Conservation (phyloP, 139 green algal species). For the Chlorella sp. region DNA sequence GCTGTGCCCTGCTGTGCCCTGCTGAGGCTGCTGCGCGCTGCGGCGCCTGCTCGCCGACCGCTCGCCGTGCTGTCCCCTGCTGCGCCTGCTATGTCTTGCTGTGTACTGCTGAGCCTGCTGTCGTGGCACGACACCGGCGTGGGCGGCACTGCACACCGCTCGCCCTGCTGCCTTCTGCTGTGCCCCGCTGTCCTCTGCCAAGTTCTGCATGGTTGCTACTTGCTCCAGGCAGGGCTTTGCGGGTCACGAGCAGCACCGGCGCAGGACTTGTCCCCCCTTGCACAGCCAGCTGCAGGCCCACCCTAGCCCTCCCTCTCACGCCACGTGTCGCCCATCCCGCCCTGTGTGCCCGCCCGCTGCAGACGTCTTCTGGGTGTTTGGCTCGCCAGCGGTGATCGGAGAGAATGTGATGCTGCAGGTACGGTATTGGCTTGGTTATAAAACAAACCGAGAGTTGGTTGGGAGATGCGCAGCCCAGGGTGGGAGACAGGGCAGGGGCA, state of each 20-base stretch:
- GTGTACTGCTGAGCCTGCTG: no score
- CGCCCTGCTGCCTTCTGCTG: not conserved
- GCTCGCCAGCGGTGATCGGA: slow-evolving; percentile 52
- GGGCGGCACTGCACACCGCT: no score
- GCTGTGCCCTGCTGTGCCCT: not conserved
- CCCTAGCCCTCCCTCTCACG: not conserved
- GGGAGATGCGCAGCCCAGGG: no score
- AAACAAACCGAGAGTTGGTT: no score
- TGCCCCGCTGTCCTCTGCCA: not conserved
- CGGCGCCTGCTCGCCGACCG: not conserved
- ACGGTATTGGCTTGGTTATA: no score
- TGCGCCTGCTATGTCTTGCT: not conserved
- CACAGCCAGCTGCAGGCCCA: not conserved
- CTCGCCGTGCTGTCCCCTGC: not conserved
- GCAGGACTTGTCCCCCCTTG: no score
- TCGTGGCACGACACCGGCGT: no score
- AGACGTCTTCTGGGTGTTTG: slow-evolving; percentile 95
- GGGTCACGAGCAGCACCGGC: not conserved
- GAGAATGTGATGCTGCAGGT: slow-evolving; percentile 87
- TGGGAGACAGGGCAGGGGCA: no score
- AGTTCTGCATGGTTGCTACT: not conserved
- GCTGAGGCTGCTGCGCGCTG: no score
- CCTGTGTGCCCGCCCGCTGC: not conserved
- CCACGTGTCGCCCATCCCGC: no score
- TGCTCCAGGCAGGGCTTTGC: not conserved